phyloP scores from a whole-genome alignment of 768 basidiomycete genomes.

The Boletus coccyginus region DNA sequence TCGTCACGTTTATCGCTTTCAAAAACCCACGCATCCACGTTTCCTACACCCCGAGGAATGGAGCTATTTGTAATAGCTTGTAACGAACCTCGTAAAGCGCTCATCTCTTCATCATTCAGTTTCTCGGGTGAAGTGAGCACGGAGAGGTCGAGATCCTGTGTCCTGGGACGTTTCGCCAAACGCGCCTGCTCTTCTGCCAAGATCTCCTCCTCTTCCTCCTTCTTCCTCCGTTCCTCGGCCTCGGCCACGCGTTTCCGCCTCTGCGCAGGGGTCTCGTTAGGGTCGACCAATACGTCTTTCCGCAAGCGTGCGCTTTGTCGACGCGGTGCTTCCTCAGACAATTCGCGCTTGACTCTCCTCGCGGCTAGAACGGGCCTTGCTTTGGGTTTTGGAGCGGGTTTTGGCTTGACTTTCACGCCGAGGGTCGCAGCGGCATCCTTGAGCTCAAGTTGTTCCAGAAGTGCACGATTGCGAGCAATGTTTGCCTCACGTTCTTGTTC shows the following conservation, averaged over 20 bases:
- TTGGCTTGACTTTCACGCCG: conserved; percentile 41
- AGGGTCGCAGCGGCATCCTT: conserved; percentile 52
- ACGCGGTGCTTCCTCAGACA: conserved; percentile 45
- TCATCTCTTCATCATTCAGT: conserved; percentile 42
- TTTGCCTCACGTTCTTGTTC: conserved; percentile 78
- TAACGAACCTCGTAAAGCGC: conserved; percentile 45
- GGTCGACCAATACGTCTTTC: conserved; percentile 42
- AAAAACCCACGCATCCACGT: conserved; percentile 52
- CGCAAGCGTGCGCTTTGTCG: conserved; percentile 67
- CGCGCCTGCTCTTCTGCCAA: conserved; percentile 61
- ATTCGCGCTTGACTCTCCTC: conserved; percentile 54
- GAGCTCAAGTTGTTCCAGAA: conserved; percentile 70
- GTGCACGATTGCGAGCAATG: conserved; percentile 74
- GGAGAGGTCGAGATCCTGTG: conserved; percentile 59
- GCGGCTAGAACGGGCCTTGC: conserved; percentile 62
- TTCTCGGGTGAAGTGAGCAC: conserved; percentile 52
- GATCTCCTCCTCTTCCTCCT: conserved; percentile 60
- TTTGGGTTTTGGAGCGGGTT: conserved; percentile 36
- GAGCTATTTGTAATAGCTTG: conserved; percentile 36
- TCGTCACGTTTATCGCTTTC: conserved; percentile 46
- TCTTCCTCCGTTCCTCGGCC: conserved; percentile 54
- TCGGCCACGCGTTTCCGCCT: conserved; percentile 64
- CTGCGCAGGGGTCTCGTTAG: conserved; percentile 62
- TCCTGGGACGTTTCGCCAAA: conserved; percentile 65
- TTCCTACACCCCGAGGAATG: conserved; percentile 38